Evolutionary conservation across 2,329 filamentous ascomycete species (phyloP).

Genomic region (Talaromyces verruculosus): DNA sequence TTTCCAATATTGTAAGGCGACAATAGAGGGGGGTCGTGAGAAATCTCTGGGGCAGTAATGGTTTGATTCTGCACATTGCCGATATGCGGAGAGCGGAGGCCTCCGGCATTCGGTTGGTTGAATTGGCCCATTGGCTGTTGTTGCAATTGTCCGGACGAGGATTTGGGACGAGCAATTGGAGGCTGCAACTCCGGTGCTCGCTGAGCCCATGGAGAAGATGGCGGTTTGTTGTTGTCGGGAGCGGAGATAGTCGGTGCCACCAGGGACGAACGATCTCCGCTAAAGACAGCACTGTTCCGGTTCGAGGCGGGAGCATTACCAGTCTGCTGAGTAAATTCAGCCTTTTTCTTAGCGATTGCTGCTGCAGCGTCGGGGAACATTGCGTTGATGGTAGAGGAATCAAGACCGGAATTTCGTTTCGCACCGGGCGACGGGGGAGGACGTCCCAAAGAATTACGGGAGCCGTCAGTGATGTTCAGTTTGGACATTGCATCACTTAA

Average conservation of each 20-base stretch:
- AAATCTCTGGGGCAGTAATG: conserved; percentile 68
- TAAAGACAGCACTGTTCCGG: conserved; percentile 81
- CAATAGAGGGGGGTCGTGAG: conserved; percentile 73
- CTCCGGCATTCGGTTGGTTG: conserved; percentile 73
- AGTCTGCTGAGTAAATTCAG: conserved; percentile 93
- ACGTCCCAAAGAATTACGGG: conserved; percentile 81
- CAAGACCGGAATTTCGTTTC: conserved; percentile 93
- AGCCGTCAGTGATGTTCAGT: conserved; percentile 74
- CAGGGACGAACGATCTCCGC: conserved; percentile 68
- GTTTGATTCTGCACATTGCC: conserved; percentile 81
- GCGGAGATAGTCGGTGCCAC: conserved; percentile 72
- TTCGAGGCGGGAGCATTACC: conserved; percentile 87
- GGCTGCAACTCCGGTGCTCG: conserved; percentile 51
- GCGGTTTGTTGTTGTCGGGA: conserved; percentile 62
- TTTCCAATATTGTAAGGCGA: conserved; percentile 76
- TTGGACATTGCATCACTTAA: conserved; percentile 97
- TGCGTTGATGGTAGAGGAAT: conserved; percentile 89
- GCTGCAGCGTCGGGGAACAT: conserved; percentile 99
- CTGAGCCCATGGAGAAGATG: conserved; percentile 78
- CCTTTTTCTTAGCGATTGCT: conserved; percentile 97
- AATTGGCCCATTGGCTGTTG: conserved; percentile 86
- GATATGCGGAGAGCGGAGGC: conserved; percentile 76
- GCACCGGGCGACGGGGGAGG: conserved; percentile 73
- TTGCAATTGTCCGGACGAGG: conserved; percentile 63
- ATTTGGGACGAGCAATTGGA: conserved; percentile 68